Base-by-base conservation (phyloP, 768 basidiomycete species). In the Leucocoprinus birnbaumii region DNA sequence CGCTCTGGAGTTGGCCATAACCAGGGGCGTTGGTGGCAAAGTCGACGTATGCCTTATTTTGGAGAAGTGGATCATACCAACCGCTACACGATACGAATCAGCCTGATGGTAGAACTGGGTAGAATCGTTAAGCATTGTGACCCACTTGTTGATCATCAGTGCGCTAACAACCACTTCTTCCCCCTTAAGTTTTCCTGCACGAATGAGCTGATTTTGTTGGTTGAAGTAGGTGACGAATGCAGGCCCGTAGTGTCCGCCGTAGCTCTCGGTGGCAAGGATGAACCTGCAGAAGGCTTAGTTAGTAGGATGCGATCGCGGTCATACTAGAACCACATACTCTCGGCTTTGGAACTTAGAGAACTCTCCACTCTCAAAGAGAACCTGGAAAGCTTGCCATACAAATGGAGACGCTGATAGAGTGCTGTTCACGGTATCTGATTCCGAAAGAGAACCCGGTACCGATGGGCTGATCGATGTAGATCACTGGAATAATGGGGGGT, bases 191-290 rank as follows among this genome's bases (percentile, higher is more conserved):
- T 60, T 53, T 5, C 80, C 79, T 7, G 62, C 62, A 8, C 68
- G 59, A 49, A 87, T 86, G 48, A 74, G 66, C 0, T 68, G 67
- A 47, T 86, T 87, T 64, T 87, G 85, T 53, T 84, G 67, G 31
- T 85, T 73, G 61, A 88, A 86, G 61, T 59, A 77, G 58, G 81
- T 76, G 51, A 85, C 85, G 55, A 87, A 87, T 31, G 78, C 75
- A 0, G 86, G 86, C 2, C 82, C 86, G 63, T 85, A 87, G 59
- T 87, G 86, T 1, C 86, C 85, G 37, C 86, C 86, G 59, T 86
- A 87, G 35, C 84, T 85, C 56, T 14, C 53, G 4, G 31, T 49
- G 8, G 46, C 53, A 25, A 50, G 35, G 37, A 51, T 48, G 77
- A 86, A 3, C 26, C 16, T 41, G 35, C 35, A n/a, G n/a, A 10